A percentile compares a stretch with the other conserved stretches of the same genome.
These are phyloP conservation scores for Leishmania mexicana DNA, from an alignment of 208 protist genomes.

Conservation along the genomic window DNA sequence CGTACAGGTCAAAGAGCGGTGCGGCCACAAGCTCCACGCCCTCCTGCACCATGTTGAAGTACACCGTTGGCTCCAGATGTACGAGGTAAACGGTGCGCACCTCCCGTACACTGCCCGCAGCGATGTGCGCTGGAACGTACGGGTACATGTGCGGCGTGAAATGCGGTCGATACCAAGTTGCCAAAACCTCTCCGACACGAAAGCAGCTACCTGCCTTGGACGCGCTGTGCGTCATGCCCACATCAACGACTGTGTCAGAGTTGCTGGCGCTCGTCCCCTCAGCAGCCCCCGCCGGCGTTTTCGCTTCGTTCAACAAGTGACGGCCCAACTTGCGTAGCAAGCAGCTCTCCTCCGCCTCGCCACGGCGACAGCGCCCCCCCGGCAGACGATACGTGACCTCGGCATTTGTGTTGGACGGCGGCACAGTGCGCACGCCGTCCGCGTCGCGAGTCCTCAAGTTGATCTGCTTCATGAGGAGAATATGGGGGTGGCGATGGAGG, in stretches of 20 bases:
- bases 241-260: slow-evolving; percentile 51
- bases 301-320: slow-evolving; percentile 70
- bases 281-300: slow-evolving; percentile 16
- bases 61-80: slow-evolving; percentile 66
- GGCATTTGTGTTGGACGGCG: slow-evolving; percentile 40
- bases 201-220: slow-evolving; percentile 54
- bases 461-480: slow-evolving; percentile 83
- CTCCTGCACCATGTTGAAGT: slow-evolving; percentile 67
- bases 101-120: slow-evolving; percentile 78
- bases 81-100: slow-evolving; percentile 86
- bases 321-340: slow-evolving; percentile 80
- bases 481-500: slow-evolving; percentile 92
- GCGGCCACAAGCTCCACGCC: slow-evolving; percentile 86
- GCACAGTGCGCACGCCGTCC: slow-evolving; percentile 29
- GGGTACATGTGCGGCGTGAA: slow-evolving; percentile 92
- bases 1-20: slow-evolving; percentile 92
- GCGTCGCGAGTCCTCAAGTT: slow-evolving; percentile 17
- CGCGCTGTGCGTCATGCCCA: slow-evolving; percentile 31
- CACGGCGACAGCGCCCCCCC: slow-evolving; percentile 72
- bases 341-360: slow-evolving; percentile 70
- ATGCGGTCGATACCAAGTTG: slow-evolving; percentile 84
- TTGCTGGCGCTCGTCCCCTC: slow-evolving; percentile 13
- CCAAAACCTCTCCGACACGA: slow-evolving; percentile 77
- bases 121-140: slow-evolving; percentile 91
- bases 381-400: slow-evolving; percentile 69